Percentiles rank a stretch among this genome's conserved stretches.
phyloP scores from a whole-genome alignment of 108 stramenopile species.

The Craspedostauros australis region DNA sequence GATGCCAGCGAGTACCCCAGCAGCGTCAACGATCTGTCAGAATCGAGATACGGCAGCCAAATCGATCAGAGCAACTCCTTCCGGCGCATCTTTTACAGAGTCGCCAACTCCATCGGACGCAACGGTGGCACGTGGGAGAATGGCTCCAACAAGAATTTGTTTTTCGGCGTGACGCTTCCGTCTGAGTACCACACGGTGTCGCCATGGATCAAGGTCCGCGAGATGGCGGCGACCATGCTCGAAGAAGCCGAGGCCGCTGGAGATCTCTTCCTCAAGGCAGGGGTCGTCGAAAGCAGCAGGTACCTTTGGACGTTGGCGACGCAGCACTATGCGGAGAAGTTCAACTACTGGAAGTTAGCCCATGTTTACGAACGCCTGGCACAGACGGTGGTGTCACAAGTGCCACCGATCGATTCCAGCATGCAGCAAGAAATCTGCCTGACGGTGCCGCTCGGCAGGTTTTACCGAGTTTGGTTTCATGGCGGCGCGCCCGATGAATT shows the following conservation, averaged over 20 bases:
- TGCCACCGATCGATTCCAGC: slow-evolving; percentile 69
- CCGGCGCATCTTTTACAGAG: slow-evolving; percentile 77
- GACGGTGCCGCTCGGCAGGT: slow-evolving; percentile 67
- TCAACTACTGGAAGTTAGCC: slow-evolving; percentile 71
- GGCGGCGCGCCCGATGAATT: slow-evolving; percentile 87
- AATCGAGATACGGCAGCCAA: slow-evolving; percentile 16
- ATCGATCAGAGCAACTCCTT: slow-evolving; percentile 59
- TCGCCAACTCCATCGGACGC: slow-evolving; percentile 67
- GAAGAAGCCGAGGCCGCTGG: slow-evolving; percentile 79
- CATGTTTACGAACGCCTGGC: slow-evolving; percentile 63
- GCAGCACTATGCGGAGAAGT: slow-evolving; percentile 72
- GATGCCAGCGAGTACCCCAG: slow-evolving; percentile 41
- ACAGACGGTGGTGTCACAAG: slow-evolving; percentile 54
- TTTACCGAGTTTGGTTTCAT: slow-evolving; percentile 87
- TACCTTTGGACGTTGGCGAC: slow-evolving; percentile 69
- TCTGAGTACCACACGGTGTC: slow-evolving; percentile 56
- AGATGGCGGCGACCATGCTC: slow-evolving; percentile 81
- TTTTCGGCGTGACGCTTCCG: slow-evolving; percentile 68
- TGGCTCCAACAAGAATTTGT: slow-evolving; percentile 58
- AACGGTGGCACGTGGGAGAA: slow-evolving; percentile 63
- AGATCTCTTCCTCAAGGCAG: slow-evolving; percentile 69
- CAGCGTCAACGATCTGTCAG: slow-evolving; percentile 28
- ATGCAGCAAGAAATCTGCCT: slow-evolving; percentile 54
- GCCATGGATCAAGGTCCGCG: slow-evolving; percentile 63
- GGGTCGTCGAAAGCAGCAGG: slow-evolving; percentile 78